Base-by-base conservation (phyloP, 495 filamentous ascomycete genomes). In the Penicillium fimorum region DNA sequence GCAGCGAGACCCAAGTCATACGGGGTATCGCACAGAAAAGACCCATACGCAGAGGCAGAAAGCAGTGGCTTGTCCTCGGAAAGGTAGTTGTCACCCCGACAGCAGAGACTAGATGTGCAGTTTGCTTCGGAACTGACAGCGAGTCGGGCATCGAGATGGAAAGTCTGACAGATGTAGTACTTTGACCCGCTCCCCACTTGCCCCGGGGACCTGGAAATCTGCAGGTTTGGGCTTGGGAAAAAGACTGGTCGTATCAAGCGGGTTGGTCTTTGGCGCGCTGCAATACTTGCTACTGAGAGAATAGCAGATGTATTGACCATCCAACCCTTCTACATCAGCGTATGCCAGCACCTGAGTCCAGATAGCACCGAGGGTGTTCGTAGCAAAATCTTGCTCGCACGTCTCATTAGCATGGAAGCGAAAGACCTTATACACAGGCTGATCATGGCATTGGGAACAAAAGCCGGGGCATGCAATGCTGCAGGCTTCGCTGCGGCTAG, bases 141-240 rank as follows among this genome's bases (percentile, higher is more conserved):
- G 62, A 82, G 85, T 41, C 82, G 69, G 18, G 83, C 76, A 71
- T 86, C 83, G 6, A 86, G 68, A 58, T 85, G 83, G 42, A 85
- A 85, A 76, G 56, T 86, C 83, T 0, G 80, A 83, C 58, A 86
- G 55, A 63, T 85, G 83, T 10, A 84, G 66, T 4, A 86, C 82
- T 62, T 85, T 85, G 47, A 82, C 74, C 3, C 76, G 70, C 63
- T 82, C 69, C 0, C 82, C 82, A 42, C 76, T 83, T 3, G 77
- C 56, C 38, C 68, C 62, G 0, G 80, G 81, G 7, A 61, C 68
- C 15, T 53, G 64, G 7, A 67, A 60, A 57, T 80, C 70, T 8
- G 51, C 63, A 5, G 82, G 83, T 60, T 80, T 82, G 1, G 82
- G 79, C 63, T 83, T 85, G 5, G 82, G 77, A 50, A 86, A 86